Evolutionary conservation across 2,329 filamentous ascomycete genomes (phyloP).

Genomic region (Cladosporium sp.): DNA sequence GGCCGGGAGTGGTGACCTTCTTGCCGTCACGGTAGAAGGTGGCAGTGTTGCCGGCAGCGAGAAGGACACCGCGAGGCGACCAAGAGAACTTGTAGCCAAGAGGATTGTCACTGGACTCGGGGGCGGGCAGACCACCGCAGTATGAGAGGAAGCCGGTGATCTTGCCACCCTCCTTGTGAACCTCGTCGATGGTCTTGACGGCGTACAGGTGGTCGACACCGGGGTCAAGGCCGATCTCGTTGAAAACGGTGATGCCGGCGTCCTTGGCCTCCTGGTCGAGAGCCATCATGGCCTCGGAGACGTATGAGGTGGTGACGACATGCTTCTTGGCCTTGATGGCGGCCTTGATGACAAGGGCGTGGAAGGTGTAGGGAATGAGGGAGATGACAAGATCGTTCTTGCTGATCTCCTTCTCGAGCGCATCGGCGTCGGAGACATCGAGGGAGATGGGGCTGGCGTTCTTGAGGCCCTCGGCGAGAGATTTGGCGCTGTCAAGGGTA

Average conservation of each 20-base stretch:
- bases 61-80: slow-evolving; percentile 76
- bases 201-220: slow-evolving; percentile 78
- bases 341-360: slow-evolving; percentile 85
- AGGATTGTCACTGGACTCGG: slow-evolving; percentile 80
- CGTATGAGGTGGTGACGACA: slow-evolving; percentile 93
- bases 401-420: slow-evolving; percentile 76
- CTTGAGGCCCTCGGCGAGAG: slow-evolving; percentile 70
- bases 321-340: slow-evolving; percentile 93
- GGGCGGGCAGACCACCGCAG: slow-evolving; percentile 72
- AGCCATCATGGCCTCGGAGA: slow-evolving; percentile 89
- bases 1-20: slow-evolving; percentile 53
- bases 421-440: slow-evolving; percentile 74
- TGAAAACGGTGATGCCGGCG: slow-evolving; percentile 95
- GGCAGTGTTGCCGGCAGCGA: slow-evolving; percentile 83
- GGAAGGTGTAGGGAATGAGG: slow-evolving; percentile 89
- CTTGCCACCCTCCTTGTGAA: slow-evolving; percentile 86
- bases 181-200: slow-evolving; percentile 81
- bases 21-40: slow-evolving; percentile 80
- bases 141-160: slow-evolving; percentile 78
- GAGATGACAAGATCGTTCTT: slow-evolving; percentile 60
- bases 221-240: slow-evolving; percentile 82
- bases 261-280: slow-evolving; percentile 80
- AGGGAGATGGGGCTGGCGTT: slow-evolving; percentile 76
- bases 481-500: slow-evolving; percentile 74
- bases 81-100: slow-evolving; percentile 89